Evolutionary conservation across 2,329 filamentous ascomycete genomes (phyloP).

Genomic region (Fusarium acutatum): DNA sequence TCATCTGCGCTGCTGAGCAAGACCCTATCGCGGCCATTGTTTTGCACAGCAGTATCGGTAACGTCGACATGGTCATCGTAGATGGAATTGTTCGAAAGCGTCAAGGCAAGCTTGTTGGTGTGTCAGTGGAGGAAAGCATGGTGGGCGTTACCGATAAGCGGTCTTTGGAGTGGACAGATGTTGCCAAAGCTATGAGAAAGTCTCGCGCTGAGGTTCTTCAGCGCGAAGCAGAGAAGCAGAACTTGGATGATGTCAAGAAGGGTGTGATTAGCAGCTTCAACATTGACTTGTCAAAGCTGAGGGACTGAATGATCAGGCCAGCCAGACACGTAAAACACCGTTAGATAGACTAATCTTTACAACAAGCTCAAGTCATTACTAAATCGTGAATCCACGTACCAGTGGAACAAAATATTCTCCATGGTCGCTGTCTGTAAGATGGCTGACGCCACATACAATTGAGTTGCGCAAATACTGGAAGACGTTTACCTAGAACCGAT

Average conservation of each 20-base stretch:
- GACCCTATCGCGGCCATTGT: neutral
- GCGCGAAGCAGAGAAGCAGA: neutral
- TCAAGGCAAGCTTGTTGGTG: neutral
- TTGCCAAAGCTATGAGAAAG: neutral
- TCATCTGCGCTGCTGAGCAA: constrained; percentile 1
- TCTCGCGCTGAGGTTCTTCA: neutral
- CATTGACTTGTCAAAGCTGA: neutral
- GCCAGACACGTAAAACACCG: neutral
- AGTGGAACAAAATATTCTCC: fast-evolving
- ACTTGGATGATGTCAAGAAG: neutral
- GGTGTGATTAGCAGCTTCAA: neutral
- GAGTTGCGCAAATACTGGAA: neutral
- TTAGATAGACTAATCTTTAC: neutral
- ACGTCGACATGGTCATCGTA: neutral
- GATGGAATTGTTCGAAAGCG: constrained; percentile 1
- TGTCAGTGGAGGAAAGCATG: neutral
- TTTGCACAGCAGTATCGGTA: constrained; percentile 3
- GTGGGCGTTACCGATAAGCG: neutral
- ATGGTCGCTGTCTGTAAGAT: neutral
- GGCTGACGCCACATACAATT: neutral
- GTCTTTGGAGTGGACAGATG: neutral
- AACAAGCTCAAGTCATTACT: fast-evolving
- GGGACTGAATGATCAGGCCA: neutral
- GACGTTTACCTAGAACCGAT: fast-evolving
- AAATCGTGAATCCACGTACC: neutral